Evolutionary conservation across 1,284 basidiomycete species (phyloP).

Genomic region (Porogramme epimiltina): DNA sequence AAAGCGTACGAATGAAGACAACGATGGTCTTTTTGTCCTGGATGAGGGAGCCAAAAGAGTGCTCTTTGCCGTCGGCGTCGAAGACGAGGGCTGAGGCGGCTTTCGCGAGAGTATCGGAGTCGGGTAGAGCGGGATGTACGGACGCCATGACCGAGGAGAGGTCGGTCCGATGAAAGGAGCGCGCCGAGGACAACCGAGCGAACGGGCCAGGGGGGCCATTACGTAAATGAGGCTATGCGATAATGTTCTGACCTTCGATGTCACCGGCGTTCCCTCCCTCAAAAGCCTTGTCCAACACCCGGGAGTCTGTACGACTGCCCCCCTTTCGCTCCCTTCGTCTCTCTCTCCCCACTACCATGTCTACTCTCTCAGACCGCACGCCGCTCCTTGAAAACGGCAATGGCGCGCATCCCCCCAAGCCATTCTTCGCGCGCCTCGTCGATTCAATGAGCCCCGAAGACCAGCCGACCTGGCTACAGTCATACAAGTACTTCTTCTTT

Average conservation of each 20-base stretch:
- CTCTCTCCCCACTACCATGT: conserved; percentile 26
- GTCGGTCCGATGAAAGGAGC: no score
- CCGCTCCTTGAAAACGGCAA: conserved; percentile 48
- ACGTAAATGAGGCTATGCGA: conserved; percentile 7
- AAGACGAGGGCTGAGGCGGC: conserved; percentile 43
- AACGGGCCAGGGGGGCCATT: not conserved
- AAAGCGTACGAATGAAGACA: conserved; percentile 62
- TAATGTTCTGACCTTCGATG: not conserved
- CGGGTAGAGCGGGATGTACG: not conserved
- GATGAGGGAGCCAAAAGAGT: conserved; percentile 54
- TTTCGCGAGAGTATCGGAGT: conserved; percentile 30
- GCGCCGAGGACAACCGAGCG: no score
- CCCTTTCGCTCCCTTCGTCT: not conserved
- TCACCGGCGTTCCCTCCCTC: not conserved
- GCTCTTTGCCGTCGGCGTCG: conserved; percentile 43
- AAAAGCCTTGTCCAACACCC: not conserved
- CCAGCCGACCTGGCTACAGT: conserved; percentile 62
- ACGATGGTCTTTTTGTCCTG: conserved; percentile 53
- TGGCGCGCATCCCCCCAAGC: conserved; percentile 26
- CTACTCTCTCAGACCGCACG: conserved; percentile 32
- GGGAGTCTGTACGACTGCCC: not conserved
- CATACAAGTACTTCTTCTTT: conserved; percentile 70
- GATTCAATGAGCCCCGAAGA: conserved; percentile 56
- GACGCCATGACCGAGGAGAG: conserved; percentile 1
- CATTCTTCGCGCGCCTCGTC: conserved; percentile 41